Base-by-base conservation (phyloP, 2,329 filamentous ascomycete genomes). In the Lojkania enalia region DNA sequence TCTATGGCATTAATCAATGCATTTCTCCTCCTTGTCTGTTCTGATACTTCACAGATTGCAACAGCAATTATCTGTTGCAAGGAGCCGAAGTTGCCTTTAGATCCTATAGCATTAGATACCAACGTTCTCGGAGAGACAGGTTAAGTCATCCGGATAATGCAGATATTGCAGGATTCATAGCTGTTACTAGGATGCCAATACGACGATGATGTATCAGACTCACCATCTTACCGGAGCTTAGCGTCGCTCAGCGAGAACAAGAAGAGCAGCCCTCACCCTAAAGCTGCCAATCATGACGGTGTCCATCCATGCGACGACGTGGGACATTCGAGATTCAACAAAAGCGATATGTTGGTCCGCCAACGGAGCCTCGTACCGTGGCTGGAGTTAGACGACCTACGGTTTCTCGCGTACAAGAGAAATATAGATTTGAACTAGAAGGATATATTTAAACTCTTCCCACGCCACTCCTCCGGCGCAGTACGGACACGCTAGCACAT, bases 91-190 rank as follows among this genome's bases (percentile, higher is more conserved):
- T 42, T 19, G 23, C 39, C 33, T 46, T 38, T 36, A 15, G 25
- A 45, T 23, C 35, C 25, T 13, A 23, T 21, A 45, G 33, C 40
- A 14, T 21, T 51, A 18, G 12, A 33, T 21, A 20, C 35, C 21
- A 44, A 40, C n/a, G 11, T 53, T 33, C 36, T 53, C 20, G 36
- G 44, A 19, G 27, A 31, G 9, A 13, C 39, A 51, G 47, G 47
- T 39, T 38, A 53, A 51, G 16, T 47, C 29, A 44, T 50, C 29
- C 32, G 39, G 4, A 50, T 39, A 18, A 47, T 19, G 9, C 15
- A 47, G 47, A 16, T 46, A 47, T 42, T 35, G 25, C 30, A 29
- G 20, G 50, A 53, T 48, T 50, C 23, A 36, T 51, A 25, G 47
- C 14, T 48, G 40, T 18, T 53, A 37, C 20, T 53, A 35, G 48